Conservation (phyloP, 2,329 filamentous ascomycete genomes). For the Aspergillus sp. region DNA sequence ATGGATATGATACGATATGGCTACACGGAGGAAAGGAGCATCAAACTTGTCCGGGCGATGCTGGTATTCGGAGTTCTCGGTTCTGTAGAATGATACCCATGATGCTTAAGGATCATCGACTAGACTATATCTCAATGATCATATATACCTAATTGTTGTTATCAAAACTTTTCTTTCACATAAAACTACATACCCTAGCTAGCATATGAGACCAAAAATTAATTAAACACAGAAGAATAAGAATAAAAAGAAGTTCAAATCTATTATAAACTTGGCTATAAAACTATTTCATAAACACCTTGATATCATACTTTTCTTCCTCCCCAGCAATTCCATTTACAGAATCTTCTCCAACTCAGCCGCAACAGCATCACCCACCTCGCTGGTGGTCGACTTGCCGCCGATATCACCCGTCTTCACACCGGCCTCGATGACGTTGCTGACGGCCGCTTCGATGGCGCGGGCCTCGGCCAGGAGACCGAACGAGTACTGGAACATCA, state of each 20-base stretch:
- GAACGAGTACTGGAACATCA: conserved; percentile 95
- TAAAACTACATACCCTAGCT: too few species aligned
- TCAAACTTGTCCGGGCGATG: background rate
- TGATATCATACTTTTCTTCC: background rate
- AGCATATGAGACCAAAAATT: too few species aligned
- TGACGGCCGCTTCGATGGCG: conserved; percentile 78
- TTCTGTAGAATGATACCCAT: conserved; percentile 9
- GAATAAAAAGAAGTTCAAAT: background rate
- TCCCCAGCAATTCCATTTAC: conserved; percentile 47
- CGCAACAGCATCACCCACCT: conserved; percentile 81
- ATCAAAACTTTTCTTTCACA: background rate
- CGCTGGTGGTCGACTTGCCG: conserved; percentile 68
- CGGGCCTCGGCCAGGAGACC: conserved; percentile 73
- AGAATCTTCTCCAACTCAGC: conserved; percentile 70
- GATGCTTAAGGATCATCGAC: background rate
- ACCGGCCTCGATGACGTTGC: conserved; percentile 74
- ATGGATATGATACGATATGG: too few species aligned
- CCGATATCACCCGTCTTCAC: conserved; percentile 82
- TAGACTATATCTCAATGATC: background rate
- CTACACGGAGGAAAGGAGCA: background rate
- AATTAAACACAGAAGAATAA: too few species aligned
- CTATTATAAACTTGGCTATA: background rate
- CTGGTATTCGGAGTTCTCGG: background rate
- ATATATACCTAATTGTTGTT: background rate
- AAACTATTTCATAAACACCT: conserved; percentile 6